Evolutionary conservation across 2,329 filamentous ascomycete genomes (phyloP).

Genomic region (Lachnellula subtilissima): DNA sequence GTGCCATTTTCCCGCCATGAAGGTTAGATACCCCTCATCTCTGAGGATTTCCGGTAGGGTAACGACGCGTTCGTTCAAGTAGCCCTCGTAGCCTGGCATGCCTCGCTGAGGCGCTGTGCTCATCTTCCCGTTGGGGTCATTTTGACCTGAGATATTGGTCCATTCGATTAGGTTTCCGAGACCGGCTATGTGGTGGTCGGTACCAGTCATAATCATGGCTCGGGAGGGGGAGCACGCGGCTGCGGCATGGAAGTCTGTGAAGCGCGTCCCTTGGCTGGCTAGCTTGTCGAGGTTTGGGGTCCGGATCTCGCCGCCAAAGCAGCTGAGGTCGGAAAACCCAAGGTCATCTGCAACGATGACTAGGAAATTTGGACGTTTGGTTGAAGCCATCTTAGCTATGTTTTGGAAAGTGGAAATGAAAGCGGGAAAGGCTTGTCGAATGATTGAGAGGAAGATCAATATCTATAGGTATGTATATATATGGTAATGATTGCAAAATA

Average conservation of each 20-base stretch:
- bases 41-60: constrained; percentile 47
- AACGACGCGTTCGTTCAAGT: constrained; percentile 48
- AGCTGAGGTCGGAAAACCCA: constrained; percentile 42
- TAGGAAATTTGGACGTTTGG: constrained; percentile 37
- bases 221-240: constrained; percentile 55
- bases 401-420: neutral
- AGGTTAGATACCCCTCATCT: constrained; percentile 48
- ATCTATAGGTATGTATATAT: too few relatives aligned
- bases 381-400: neutral
- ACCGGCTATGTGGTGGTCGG: constrained; percentile 47
- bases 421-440: neutral
- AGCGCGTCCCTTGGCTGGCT: constrained; percentile 46
- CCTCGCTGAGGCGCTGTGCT: constrained; percentile 40
- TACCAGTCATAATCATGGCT: constrained; percentile 57
- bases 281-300: constrained; percentile 53
- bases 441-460: too few relatives aligned
- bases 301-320: constrained; percentile 53
- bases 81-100: constrained; percentile 52
- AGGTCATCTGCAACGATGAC: constrained; percentile 43
- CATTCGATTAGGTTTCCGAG: constrained; percentile 46
- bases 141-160: constrained; percentile 19
- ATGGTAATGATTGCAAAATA: too few relatives aligned
- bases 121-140: constrained; percentile 31
- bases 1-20: constrained; percentile 54
- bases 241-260: constrained; percentile 56